Evolutionary conservation across 805 yeast species (phyloP), one percentile per base, ranked within the genome.

Genomic region (Nakazawaea populi): DNA sequence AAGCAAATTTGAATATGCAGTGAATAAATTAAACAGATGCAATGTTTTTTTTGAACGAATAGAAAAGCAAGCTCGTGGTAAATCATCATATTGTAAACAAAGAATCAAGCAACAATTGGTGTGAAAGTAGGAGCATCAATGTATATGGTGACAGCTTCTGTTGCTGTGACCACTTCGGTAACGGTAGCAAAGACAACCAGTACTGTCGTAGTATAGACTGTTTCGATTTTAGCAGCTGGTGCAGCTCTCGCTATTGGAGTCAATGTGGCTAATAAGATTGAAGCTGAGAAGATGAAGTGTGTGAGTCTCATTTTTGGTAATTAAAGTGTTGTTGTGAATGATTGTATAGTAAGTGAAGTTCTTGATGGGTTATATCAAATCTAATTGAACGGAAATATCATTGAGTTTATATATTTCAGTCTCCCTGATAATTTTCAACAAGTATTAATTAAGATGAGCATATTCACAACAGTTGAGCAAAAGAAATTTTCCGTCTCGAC

Each of bases 201-300:
- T 7, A 44, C 47, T 12, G 24, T 31, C 3, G 37, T 11, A 14
- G 9, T 28, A 18, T 46, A 46, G 14, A 38, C 37, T 2, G 48
- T 46, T 30, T 46, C 48, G 2, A 46, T 14, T 39, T 4, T 46
- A 30, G 43, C 43, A 46, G 42, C 43, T 29, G 48, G 48, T 29
- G 48, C 48, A 38, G 37, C 43, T n/a, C 11, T 14, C 10, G 42
- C 48, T 11, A 35, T 24, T 24, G 34, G n/a, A 24, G 51, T 10
- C 14, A 28, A 36, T 29, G 42, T 3, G 4, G 24, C 24, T 5
- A 37, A 27, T 5, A 30, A 14, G 18, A 41, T n/a, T 24, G 34
- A 32, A 8, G 39, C 41, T 11, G 28, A 30, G 24, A n/a, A 28
- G 7, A 18, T 30, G 7, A 46, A 11, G 12, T 8, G n/a, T 36